phyloP scores from a whole-genome alignment of 2,329 filamentous ascomycete genomes.

The Phoma sp. region DNA sequence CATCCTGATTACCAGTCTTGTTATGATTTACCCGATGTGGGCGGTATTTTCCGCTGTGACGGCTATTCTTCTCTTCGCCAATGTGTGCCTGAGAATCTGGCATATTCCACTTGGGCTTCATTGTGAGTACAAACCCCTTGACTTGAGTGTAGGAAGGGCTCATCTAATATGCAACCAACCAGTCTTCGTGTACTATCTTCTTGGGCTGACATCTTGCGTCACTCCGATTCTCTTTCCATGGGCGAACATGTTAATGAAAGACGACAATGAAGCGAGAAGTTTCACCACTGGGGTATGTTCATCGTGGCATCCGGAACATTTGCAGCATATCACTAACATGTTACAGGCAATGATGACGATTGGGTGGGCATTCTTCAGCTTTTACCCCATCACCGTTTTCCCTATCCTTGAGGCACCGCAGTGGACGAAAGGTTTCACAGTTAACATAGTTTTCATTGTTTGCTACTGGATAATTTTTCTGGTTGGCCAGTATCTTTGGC shows the following conservation, averaged over 20 bases:
- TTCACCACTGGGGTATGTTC: conserved; percentile 37
- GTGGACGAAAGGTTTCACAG: conserved; percentile 38
- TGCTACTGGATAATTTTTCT: conserved; percentile 42
- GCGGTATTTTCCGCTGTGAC: conserved; percentile 51
- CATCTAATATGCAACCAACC: conserved; percentile 4
- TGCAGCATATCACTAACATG: background rate
- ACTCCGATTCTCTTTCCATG: conserved; percentile 36
- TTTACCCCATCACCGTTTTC: conserved; percentile 39
- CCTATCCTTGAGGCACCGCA: conserved; percentile 38
- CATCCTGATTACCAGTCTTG: conserved; percentile 56
- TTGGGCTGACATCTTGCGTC: conserved; percentile 33
- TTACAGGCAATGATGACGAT: conserved; percentile 44
- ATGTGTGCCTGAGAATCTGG: conserved; percentile 56
- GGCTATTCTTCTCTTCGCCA: conserved; percentile 49
- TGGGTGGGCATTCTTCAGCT: conserved; percentile 37
- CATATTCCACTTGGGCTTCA: conserved; percentile 52
- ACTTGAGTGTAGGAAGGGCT: too few species aligned
- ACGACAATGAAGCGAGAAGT: conserved; percentile 51
- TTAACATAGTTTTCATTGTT: conserved; percentile 32
- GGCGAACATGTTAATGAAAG: conserved; percentile 35
- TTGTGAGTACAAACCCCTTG: conserved; percentile 20
- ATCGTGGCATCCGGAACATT: background rate
- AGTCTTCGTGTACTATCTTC: conserved; percentile 35
- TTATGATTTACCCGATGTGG: conserved; percentile 57
- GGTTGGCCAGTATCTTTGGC: conserved; percentile 41